Percentiles rank a stretch among this genome's conserved stretches.
phyloP scores from a whole-genome alignment of 164 flowering plant genomes.

The Umbellularia californica region DNA sequence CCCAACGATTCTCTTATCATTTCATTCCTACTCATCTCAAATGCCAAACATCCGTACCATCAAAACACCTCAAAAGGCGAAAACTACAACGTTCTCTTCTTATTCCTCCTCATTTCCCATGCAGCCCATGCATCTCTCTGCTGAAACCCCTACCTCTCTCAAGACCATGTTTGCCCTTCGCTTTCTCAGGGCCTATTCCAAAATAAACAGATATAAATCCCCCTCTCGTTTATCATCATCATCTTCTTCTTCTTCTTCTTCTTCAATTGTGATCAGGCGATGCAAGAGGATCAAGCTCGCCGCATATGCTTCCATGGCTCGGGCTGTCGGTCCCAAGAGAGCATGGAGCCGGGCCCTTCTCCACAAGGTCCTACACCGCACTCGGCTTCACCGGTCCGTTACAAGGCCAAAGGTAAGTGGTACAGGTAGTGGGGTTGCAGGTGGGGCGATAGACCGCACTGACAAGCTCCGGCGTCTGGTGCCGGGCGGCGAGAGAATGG shows the following conservation, averaged over 20 bases:
- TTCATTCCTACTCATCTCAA: neutral
- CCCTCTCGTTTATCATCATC: neutral
- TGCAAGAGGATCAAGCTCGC: conserved; percentile 35
- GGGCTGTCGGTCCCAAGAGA: conserved; percentile 34
- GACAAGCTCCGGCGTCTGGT: conserved; percentile 39
- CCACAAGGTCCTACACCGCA: conserved; percentile 22
- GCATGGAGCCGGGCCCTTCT: conserved; percentile 54
- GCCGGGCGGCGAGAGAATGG: conserved; percentile 60
- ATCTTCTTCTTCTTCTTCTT: neutral
- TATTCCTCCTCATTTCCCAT: neutral
- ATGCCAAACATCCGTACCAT: conserved; percentile 1
- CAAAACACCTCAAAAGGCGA: neutral
- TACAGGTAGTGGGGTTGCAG: neutral
- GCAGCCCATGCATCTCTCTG: neutral
- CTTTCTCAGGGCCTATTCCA: conserved; percentile 31
- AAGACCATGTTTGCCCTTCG: conserved; percentile 28
- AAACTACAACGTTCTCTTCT: neutral
- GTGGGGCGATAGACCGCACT: conserved; percentile 1
- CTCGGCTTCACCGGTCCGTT: neutral
- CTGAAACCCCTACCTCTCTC: conserved; percentile 9
- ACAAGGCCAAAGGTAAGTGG: neutral
- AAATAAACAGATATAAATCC: conserved; percentile 12
- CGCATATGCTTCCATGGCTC: conserved; percentile 49
- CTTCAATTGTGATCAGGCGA: conserved; percentile 6
- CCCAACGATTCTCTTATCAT: neutral